These are phyloP conservation scores for Maudiozyma humilis DNA, from an alignment of 1,139 yeast genomes.

Conservation along the genomic window DNA sequence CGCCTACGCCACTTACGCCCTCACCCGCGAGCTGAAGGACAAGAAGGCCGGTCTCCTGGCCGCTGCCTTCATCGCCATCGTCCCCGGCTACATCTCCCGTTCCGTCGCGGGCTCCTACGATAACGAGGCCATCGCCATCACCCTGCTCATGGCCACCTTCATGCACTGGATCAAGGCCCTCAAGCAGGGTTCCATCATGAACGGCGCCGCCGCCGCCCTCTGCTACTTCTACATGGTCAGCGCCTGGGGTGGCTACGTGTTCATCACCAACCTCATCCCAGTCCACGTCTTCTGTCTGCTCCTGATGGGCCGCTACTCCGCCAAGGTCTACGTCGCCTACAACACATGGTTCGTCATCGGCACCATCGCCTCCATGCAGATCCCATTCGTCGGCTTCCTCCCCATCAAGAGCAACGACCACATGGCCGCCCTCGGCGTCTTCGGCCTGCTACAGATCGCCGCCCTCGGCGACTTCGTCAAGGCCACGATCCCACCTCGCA, in stretches of 20 bases:
- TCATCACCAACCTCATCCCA: slow-evolving; percentile 95
- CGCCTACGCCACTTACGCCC: slow-evolving; percentile 82
- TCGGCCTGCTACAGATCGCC: slow-evolving; percentile 87
- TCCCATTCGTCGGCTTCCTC: slow-evolving; percentile 94
- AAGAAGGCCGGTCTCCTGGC: slow-evolving; percentile 84
- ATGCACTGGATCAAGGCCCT: slow-evolving; percentile 92
- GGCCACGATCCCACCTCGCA: slow-evolving; percentile 63
- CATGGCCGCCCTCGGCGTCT: slow-evolving; percentile 96
- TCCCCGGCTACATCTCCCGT: slow-evolving; percentile 96
- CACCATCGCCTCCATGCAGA: slow-evolving; percentile 96
- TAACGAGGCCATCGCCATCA: slow-evolving; percentile 97
- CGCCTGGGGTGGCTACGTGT: slow-evolving; percentile 99
- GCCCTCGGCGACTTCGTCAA: slow-evolving; percentile 80
- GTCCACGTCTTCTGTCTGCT: slow-evolving; percentile 85
- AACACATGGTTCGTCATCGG: slow-evolving; percentile 97
- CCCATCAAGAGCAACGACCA: slow-evolving; percentile 97
- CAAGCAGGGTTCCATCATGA: slow-evolving; percentile 81
- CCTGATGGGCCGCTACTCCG: slow-evolving; percentile 89
- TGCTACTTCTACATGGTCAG: slow-evolving; percentile 97
- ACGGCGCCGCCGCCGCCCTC: slow-evolving; percentile 76
- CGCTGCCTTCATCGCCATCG: slow-evolving; percentile 93
- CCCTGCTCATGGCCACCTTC: slow-evolving; percentile 89
- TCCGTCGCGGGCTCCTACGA: slow-evolving; percentile 98
- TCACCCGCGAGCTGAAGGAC: slow-evolving; percentile 86
- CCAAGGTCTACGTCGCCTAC: slow-evolving; percentile 79